Percentiles rank a stretch among this genome's conserved stretches.
Evolutionary conservation across 2,329 filamentous ascomycete genomes (phyloP).

Genomic region (Aspergillus calidoustus): DNA sequence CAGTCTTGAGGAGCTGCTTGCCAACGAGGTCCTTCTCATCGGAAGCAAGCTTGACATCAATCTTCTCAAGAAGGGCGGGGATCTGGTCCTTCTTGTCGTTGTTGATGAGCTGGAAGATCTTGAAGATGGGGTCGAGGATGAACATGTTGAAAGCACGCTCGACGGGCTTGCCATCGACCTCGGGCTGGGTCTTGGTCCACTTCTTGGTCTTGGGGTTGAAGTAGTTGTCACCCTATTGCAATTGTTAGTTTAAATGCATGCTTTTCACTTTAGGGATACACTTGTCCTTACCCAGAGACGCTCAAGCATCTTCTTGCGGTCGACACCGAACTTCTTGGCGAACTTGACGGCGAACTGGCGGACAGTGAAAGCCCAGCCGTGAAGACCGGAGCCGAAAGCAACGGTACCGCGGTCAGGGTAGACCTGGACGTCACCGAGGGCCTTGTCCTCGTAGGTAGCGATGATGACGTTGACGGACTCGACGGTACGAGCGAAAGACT

Average conservation of each 20-base stretch:
- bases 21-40: slow-evolving; percentile 94
- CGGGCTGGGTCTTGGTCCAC: slow-evolving; percentile 84
- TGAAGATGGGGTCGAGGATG: slow-evolving; percentile 99
- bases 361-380: slow-evolving; percentile 99
- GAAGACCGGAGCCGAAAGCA: slow-evolving; percentile 98
- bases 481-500: slow-evolving; percentile 99
- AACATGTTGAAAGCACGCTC: slow-evolving; percentile 99
- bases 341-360: slow-evolving; percentile 95
- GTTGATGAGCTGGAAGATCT: slow-evolving; percentile 95
- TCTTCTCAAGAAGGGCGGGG: slow-evolving; percentile 81
- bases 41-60: slow-evolving; percentile 83
- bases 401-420: slow-evolving; percentile 98
- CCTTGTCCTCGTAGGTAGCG: slow-evolving; percentile 97
- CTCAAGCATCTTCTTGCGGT: slow-evolving; percentile 99
- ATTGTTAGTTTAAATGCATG: neutral
- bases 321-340: slow-evolving; percentile 99
- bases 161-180: slow-evolving; percentile 81
- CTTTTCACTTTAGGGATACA: slow-evolving; percentile 20
- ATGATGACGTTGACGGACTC: slow-evolving; percentile 99
- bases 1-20: slow-evolving; percentile 95
- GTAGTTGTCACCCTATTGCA: slow-evolving; percentile 82
- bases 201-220: slow-evolving; percentile 99
- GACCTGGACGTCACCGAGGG: slow-evolving; percentile 96
- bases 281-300: slow-evolving; percentile 82
- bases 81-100: slow-evolving; percentile 99